Base-by-base conservation (phyloP, 108 stramenopile species). In the Skeletonema costatum region DNA sequence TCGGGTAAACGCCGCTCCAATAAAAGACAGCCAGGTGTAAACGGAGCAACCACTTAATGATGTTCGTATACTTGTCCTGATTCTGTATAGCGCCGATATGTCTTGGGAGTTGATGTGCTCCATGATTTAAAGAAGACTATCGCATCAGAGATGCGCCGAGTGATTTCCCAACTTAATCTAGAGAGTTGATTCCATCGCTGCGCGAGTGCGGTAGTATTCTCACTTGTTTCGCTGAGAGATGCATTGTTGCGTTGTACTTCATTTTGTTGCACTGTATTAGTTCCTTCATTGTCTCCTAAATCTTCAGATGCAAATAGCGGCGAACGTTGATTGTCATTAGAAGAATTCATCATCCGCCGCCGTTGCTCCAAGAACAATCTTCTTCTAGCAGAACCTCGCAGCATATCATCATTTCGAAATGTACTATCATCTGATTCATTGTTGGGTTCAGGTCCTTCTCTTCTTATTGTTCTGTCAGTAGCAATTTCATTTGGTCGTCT, bases 21-120 rank as follows among this genome's bases (percentile, higher is more conserved):
- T 78, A 82, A 48, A 69, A 82, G 13, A 82, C 60, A 39, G 81
- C 81, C 36, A 82, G 62, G 50, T 82, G 77, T 36, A 82, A 67
- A 32, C 77, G 58, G 14, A 82, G 39, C 39, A 74, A 35, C 81
- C 81, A 82, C 21, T 74, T 74, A 21, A 82, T 73, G 16, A 81
- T 33, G 29, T 50, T 75, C 17, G 80, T 71, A 21, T 70, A 74
- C 16, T 74, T 68, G 66, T 81, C 80, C 65, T 75, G 73, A 59
- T 56, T 41, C 19, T 53, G 62, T 25, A 51, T 56, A 0, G 17
- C 7, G 5, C 16, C 46, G 30, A 16, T 32, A 32, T 75, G 69
- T 50, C 74, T 65, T 2, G 79, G 41, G 38, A 81, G 66, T 0
- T 73, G 46, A 58, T 81, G 74, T 46, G 80, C 80, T 11, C 80